Percentiles rank a stretch among this genome's conserved stretches.
phyloP scores from a whole-genome alignment of 225 moss, liverwort and hornwort species.

The Asterella californica region DNA sequence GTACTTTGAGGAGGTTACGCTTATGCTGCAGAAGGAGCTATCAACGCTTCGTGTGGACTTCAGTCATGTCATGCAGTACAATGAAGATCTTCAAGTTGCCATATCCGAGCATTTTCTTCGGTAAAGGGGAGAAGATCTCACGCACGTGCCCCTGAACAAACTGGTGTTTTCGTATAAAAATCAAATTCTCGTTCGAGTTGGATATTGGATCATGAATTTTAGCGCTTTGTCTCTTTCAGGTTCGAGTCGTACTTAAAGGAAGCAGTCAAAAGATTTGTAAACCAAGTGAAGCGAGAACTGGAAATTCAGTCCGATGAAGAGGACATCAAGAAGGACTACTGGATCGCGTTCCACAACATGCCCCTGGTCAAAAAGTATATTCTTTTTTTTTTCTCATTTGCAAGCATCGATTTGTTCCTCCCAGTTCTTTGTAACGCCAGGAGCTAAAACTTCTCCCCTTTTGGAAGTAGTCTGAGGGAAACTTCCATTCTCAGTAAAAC shows the following conservation, averaged over 20 bases:
- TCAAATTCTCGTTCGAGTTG: too few relatives aligned
- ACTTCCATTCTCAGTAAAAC: neutral
- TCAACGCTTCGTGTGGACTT: slow-evolving; percentile 87
- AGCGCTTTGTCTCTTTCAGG: slow-evolving; percentile 40
- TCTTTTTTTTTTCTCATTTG: neutral
- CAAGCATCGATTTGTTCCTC: neutral
- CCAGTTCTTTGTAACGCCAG: neutral
- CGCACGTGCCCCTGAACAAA: neutral
- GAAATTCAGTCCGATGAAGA: slow-evolving; percentile 44
- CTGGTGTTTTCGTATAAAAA: neutral
- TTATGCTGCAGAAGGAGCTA: slow-evolving; percentile 39
- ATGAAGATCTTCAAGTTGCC: slow-evolving; percentile 51
- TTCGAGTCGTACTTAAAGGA: slow-evolving; percentile 62
- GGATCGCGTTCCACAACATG: slow-evolving; percentile 92
- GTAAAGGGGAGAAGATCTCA: slow-evolving; percentile 24
- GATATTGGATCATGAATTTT: neutral
- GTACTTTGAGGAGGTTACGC: slow-evolving; percentile 32
- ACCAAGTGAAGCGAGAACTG: slow-evolving; percentile 47
- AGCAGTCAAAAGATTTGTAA: slow-evolving; percentile 62
- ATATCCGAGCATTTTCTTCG: slow-evolving; percentile 81
- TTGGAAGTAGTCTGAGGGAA: too few relatives aligned
- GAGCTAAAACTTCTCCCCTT: neutral
- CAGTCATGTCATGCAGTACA: slow-evolving; percentile 60
- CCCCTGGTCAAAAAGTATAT: slow-evolving; percentile 85
- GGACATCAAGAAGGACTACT: slow-evolving; percentile 52